These are phyloP conservation scores for Jamesozyma piceae DNA, from an alignment of 805 yeast genomes.

Conservation along the genomic window DNA sequence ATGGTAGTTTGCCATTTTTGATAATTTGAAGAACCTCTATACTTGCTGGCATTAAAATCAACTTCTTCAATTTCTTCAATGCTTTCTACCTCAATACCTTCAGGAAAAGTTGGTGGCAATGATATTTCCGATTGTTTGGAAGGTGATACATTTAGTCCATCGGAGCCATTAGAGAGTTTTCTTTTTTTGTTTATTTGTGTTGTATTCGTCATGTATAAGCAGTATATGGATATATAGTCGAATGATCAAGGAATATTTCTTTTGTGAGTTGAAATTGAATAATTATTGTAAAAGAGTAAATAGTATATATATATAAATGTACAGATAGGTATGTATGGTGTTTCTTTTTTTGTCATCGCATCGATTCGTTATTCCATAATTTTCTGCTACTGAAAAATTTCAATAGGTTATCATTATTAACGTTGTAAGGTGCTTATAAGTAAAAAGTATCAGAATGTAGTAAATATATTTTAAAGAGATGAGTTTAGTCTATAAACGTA, in stretches of 20 bases:
- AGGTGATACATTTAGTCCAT: not conserved
- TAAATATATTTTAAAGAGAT: not conserved
- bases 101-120: not conserved
- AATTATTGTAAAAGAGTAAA: too few relatives aligned
- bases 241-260: too few relatives aligned
- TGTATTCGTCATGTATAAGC: not conserved
- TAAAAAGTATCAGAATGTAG: too few relatives aligned
- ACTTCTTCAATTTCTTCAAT: not conserved
- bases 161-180: constrained; percentile 1
- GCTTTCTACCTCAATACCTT: not conserved
- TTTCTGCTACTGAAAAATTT: too few relatives aligned
- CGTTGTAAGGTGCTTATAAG: too few relatives aligned
- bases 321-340: too few relatives aligned
- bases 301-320: too few relatives aligned
- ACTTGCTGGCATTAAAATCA: not conserved
- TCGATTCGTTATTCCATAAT: too few relatives aligned
- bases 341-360: too few relatives aligned
- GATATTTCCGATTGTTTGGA: not conserved
- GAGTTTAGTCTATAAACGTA: not conserved
- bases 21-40: constrained; percentile 20
- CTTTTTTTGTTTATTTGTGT: not conserved
- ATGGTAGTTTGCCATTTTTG: constrained; percentile 73
- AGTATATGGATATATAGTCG: not conserved
- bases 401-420: too few relatives aligned
- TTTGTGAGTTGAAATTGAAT: too few relatives aligned